phyloP scores from a whole-genome alignment of 495 filamentous ascomycete genomes.

The Neurospora sp. region DNA sequence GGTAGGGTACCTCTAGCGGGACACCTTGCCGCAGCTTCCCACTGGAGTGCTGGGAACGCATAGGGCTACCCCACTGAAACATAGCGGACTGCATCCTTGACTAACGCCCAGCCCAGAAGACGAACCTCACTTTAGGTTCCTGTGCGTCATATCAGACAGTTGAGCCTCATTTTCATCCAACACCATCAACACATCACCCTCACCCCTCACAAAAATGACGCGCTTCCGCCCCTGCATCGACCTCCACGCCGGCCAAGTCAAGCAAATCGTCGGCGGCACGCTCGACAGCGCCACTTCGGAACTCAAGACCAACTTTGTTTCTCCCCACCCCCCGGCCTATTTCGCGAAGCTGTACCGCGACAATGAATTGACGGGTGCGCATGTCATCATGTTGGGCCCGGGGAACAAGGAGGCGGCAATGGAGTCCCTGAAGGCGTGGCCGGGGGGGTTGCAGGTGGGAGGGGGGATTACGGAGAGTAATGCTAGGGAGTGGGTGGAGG shows the following conservation, averaged over 20 bases:
- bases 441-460: conserved; percentile 69
- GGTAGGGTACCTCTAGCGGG: neutral
- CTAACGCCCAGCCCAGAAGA: too few species aligned
- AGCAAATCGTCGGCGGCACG: conserved; percentile 96
- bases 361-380: conserved; percentile 62
- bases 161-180: conserved; percentile 2
- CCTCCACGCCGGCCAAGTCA: conserved; percentile 88
- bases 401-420: conserved; percentile 72
- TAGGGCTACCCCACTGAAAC: neutral
- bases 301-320: conserved; percentile 86
- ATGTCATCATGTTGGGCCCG: conserved; percentile 92
- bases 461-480: conserved; percentile 84
- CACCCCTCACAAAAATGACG: conserved; percentile 52
- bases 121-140: neutral
- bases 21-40: neutral
- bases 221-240: conserved; percentile 95
- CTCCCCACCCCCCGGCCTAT: conserved; percentile 65
- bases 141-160: neutral
- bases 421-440: conserved; percentile 70
- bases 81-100: neutral
- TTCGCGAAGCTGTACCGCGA: conserved; percentile 72
- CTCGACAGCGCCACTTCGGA: conserved; percentile 53
- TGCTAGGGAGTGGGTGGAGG: conserved; percentile 74
- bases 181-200: too few species aligned
- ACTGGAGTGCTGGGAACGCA: neutral